Conservation (phyloP, 2,329 filamentous ascomycete genomes). For the Cryphonectria radicalis region DNA sequence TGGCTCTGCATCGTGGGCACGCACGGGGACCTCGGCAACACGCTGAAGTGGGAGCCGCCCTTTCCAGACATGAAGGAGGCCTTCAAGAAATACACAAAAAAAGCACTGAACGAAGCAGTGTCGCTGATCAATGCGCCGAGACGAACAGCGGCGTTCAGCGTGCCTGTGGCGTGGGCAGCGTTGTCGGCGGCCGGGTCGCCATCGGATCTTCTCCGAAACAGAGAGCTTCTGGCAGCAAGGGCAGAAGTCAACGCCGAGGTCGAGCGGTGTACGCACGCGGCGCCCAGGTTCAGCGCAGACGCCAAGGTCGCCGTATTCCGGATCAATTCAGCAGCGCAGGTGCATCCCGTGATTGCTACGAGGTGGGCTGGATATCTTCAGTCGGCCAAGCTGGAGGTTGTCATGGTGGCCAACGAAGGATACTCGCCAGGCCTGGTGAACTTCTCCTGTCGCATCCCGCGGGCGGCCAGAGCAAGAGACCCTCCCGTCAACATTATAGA, state of each 20-base stretch:
- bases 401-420: constrained; percentile 70
- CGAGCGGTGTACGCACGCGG: constrained; percentile 62
- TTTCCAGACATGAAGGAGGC: constrained; percentile 68
- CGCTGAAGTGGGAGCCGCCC: constrained; percentile 66
- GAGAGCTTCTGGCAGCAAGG: constrained; percentile 56
- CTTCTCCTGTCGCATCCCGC: constrained; percentile 67
- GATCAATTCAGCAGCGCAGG: constrained; percentile 63
- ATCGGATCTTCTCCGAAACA: constrained; percentile 53
- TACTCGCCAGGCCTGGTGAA: constrained; percentile 67
- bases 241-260: constrained; percentile 65
- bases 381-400: constrained; percentile 62
- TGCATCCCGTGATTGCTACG: constrained; percentile 70
- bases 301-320: constrained; percentile 65
- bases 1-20: constrained; percentile 70
- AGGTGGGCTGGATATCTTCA: constrained; percentile 66
- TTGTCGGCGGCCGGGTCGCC: constrained; percentile 56
- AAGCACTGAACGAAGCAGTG: constrained; percentile 64
- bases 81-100: constrained; percentile 65
- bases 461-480: constrained; percentile 56
- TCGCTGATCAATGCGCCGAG: constrained; percentile 68
- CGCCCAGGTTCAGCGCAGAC: constrained; percentile 67
- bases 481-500: constrained; percentile 67
- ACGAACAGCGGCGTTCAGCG: constrained; percentile 63
- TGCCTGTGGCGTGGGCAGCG: constrained; percentile 63
- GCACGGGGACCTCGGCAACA: constrained; percentile 68